Conservation (phyloP, 805 yeast genomes). For the Teunomyces cretensis region DNA sequence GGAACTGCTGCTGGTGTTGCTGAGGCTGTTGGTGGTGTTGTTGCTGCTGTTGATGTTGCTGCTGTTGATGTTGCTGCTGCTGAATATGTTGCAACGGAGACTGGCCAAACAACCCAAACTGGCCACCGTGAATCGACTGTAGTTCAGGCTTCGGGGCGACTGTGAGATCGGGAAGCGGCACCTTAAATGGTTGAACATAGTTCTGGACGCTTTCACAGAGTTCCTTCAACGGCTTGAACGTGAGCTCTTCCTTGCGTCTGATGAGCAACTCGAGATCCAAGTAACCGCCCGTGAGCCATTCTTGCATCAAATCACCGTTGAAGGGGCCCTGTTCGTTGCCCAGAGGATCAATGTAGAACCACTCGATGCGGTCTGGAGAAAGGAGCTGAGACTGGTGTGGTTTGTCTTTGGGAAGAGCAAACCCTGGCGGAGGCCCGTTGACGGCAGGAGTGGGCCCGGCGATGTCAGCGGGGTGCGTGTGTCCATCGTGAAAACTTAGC, state of each 20-base stretch:
- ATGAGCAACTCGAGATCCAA: conserved; percentile 54
- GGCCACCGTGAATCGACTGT: neutral
- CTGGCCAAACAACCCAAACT: conserved; percentile 1
- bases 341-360: conserved; percentile 73
- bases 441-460: neutral
- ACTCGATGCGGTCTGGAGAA: conserved; percentile 47
- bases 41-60: conserved; percentile 5
- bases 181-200: conserved; percentile 58
- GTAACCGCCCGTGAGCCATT: conserved; percentile 67
- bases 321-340: conserved; percentile 83
- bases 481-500: neutral
- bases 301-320: conserved; percentile 70
- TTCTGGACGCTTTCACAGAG: conserved; percentile 51
- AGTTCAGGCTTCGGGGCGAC: conserved; percentile 1
- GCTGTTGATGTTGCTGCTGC: conserved; percentile 5
- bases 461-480: neutral
- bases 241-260: conserved; percentile 56
- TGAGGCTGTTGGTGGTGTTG: conserved; percentile 6
- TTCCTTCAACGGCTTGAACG: conserved; percentile 51
- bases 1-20: conserved; percentile 22
- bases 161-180: conserved; percentile 47
- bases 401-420: conserved; percentile 3
- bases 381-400: conserved; percentile 14
- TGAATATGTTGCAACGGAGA: neutral
- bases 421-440: conserved; percentile 11